Percentiles rank a stretch among this genome's conserved stretches.
phyloP scores from a whole-genome alignment of 768 basidiomycete species.

The Cystofilobasidium capitatum region DNA sequence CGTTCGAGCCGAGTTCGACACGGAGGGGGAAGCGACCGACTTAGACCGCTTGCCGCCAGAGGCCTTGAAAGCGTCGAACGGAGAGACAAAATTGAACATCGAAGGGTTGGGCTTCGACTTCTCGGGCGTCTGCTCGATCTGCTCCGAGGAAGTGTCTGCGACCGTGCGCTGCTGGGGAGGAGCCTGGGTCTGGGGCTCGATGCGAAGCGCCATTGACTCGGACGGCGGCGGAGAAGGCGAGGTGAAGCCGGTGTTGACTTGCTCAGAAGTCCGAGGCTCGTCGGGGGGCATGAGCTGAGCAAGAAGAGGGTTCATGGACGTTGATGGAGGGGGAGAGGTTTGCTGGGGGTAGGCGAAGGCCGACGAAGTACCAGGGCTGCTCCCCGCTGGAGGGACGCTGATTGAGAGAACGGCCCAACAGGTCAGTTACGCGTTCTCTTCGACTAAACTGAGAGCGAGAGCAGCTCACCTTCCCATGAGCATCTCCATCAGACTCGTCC shows the following conservation, averaged over 20 bases:
- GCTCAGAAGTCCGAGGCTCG: neutral
- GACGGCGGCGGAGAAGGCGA: slow-evolving; percentile 8
- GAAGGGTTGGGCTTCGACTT: neutral
- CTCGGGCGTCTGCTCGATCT: neutral
- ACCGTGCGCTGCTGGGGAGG: too few species aligned
- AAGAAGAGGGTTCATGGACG: slow-evolving; percentile 9
- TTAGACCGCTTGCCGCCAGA: slow-evolving; percentile 12
- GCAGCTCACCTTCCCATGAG: neutral
- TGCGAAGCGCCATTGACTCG: neutral
- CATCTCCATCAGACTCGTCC: slow-evolving; percentile 1
- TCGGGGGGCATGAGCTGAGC: neutral
- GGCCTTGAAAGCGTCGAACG: slow-evolving; percentile 20
- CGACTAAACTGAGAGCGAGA: neutral
- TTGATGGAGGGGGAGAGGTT: neutral
- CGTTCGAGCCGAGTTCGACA: neutral
- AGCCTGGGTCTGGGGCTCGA: neutral
- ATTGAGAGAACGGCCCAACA: neutral
- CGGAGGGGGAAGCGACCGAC: slow-evolving; percentile 5
- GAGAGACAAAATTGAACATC: slow-evolving; percentile 13
- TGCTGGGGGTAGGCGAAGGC: neutral
- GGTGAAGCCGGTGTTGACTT: neutral
- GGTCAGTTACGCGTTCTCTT: too few species aligned
- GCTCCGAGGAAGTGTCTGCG: too few species aligned
- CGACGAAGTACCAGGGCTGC: neutral
- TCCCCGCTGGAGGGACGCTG: neutral